Base-by-base conservation (phyloP, 202 grass and related monocot species). In the Dendrocalamus latiflorus region DNA sequence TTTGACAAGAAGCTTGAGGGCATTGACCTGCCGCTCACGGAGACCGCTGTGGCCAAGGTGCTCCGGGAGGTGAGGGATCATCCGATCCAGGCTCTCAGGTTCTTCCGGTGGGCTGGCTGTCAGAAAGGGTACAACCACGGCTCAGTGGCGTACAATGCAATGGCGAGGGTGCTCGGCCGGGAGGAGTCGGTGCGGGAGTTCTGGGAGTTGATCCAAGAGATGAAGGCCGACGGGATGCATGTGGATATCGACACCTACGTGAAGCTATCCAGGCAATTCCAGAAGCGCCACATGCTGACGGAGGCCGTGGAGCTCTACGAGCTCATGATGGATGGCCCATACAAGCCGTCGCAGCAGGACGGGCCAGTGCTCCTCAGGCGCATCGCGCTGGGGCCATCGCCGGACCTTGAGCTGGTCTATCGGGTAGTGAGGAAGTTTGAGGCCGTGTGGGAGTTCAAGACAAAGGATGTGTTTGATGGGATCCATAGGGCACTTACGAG, bases 311-410 rank as follows among this genome's bases (percentile, higher is more conserved):
- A 88, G 65, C 88, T 98, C 62, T 95, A 98, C 12, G 95, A 98
- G 86, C 87, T 89, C 33, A 93, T 95, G 96, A 98, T 98, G 93
- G 96, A 95, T 28, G 87, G 96, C 0, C 96, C 96, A 11, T 98
- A 92, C 83, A 90, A 93, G 74, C 93, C 93, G 0, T 33, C 87
- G 0, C 79, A 84, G 28, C 86, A 89, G 69, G 89, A 98, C 33
- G 94, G 81, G 18, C 73, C 81, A 2, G 6, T 87, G 28, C 87
- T 98, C 65, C 79, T 95, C 48, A 85, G 93, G 84, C 85, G 87
- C 57, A 95, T 98, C 48, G 79, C 89, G 16, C 8, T 85, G 26
- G 65, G 25, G 9, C 81, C 75, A 4, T 47, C 64, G 13, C 91
- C 91, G 0, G 93, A 95, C 54, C 75, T 95, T 20, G 85, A 95